These are phyloP conservation scores for Aspergillus wentii DNA, from an alignment of 495 filamentous ascomycete genomes.

Conservation along the genomic window DNA sequence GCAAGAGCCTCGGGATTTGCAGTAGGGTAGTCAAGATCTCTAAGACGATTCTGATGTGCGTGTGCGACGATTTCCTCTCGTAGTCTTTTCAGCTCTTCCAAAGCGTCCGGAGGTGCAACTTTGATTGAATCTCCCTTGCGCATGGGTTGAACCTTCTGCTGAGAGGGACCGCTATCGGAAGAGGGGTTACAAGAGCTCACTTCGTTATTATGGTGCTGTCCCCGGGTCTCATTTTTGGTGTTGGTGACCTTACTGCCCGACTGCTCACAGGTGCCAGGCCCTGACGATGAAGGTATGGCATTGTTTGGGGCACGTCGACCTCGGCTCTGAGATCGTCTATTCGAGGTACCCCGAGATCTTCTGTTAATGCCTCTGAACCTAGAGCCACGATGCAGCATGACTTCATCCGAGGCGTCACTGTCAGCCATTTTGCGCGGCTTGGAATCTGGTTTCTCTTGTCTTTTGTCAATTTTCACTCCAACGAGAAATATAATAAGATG, in stretches of 20 bases:
- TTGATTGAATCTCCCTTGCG: not conserved
- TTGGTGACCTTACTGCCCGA: no score
- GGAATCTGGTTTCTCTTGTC: no score
- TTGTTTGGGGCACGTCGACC: not conserved
- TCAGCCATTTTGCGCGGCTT: not conserved
- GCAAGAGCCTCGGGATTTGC: slow-evolving; percentile 13
- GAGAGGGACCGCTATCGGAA: not conserved
- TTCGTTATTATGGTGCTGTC: not conserved
- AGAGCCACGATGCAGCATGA: slow-evolving; percentile 1
- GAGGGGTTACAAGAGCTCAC: not conserved
- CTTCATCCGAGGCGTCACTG: slow-evolving; percentile 8
- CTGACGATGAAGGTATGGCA: no score
- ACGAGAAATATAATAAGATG: no score
- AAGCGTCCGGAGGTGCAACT: not conserved
- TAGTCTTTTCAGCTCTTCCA: slow-evolving; percentile 13
- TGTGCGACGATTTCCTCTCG: slow-evolving; percentile 9
- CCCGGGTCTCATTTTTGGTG: no score
- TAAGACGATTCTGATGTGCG: slow-evolving; percentile 9
- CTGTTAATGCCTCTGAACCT: not conserved
- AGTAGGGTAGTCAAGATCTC: slow-evolving; percentile 2
- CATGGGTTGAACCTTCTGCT: not conserved
- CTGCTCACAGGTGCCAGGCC: no score
- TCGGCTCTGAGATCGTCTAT: not conserved
- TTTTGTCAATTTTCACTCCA: no score
- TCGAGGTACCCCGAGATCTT: not conserved